Base-by-base conservation (phyloP, 306 rosid genomes). In the Begonia masoniana region DNA sequence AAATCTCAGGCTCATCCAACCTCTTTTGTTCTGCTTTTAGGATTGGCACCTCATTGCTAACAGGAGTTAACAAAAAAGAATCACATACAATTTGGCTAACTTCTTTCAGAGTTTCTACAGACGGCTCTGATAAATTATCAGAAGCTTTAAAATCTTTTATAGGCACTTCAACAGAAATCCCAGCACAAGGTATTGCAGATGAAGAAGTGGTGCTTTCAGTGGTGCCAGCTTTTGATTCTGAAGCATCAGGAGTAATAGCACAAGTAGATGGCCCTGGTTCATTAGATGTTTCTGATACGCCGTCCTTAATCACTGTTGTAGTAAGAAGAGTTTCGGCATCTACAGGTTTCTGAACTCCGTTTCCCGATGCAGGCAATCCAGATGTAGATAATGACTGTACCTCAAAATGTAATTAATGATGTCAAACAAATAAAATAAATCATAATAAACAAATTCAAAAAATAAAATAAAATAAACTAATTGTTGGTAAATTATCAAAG, bases 401-500 rank as follows among this genome's bases (percentile, higher is more conserved):
- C 57, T 63, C 66, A 68, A 67, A 82, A 94, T 92, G 81, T 47
- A 10, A 50, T 52, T 62, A 56, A 24, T 56, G 35, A 59, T n/a
- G 45, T 45, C 39, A 63, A 51, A 16, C 43, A 60, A 15, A 12
- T 43, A 51, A 56, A 41, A 43, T 60, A 52, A 52, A 45, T 15
- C 47, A 16, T 15, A 47, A 11, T 31, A 48, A 17, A 48, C 7
- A 65, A 15, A 16, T 1, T 6, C 46, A 15, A 36, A 41, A 36
- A 61, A 46, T 21, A n/a, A 54, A 56, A 24, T 1, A 57, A 57
- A 6, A 14, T 19, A 15, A 59, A 21, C 21, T 8, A 46, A 19
- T 41, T 9, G 13, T 47, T 26, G 59, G 55, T 13, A 50, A 50
- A 66, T 43, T 55, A 55, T 23, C 52, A 45, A 45, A 52, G n/a